These are phyloP conservation scores for Mucor racemosus DNA, from an alignment of 371 early-diverging fungal species.

Conservation along the genomic window DNA sequence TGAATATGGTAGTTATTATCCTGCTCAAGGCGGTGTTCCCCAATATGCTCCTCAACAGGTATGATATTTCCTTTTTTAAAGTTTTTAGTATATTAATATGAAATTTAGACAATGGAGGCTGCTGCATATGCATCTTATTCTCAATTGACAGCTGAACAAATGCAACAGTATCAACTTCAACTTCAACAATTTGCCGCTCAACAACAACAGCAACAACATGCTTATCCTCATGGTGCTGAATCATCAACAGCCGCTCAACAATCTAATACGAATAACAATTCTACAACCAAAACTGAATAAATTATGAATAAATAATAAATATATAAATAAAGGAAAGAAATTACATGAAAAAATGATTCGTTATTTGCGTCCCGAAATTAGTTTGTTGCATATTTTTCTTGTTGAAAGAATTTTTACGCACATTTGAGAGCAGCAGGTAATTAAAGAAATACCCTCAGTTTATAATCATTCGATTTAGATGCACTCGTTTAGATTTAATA, in stretches of 20 bases:
- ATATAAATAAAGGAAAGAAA: neutral
- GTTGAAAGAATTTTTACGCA: too few relatives aligned
- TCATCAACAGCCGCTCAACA: conserved; percentile 9
- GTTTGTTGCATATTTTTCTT: too few relatives aligned
- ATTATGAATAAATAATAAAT: conserved; percentile 4
- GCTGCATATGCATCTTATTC: conserved; percentile 9
- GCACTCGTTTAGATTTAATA: too few relatives aligned
- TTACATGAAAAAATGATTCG: too few relatives aligned
- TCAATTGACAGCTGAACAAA: conserved; percentile 26
- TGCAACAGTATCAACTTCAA: conserved; percentile 31
- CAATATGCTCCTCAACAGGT: conserved; percentile 24
- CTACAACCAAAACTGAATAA: conserved; percentile 12
- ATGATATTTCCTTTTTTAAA: neutral
- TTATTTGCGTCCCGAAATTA: too few relatives aligned
- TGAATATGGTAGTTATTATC: conserved; percentile 22
- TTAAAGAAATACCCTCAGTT: too few relatives aligned
- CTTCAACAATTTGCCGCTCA: conserved; percentile 28
- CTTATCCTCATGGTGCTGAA: conserved; percentile 13
- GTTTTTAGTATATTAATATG: neutral
- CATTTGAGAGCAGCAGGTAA: too few relatives aligned
- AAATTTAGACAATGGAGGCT: conserved; percentile 5
- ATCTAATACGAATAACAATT: neutral
- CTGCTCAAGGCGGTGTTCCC: conserved; percentile 21
- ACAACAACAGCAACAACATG: conserved; percentile 24
- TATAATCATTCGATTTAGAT: too few relatives aligned